Base-by-base conservation (phyloP, 257 asterid genomes). In the Nyctanthes arbortristis region DNA sequence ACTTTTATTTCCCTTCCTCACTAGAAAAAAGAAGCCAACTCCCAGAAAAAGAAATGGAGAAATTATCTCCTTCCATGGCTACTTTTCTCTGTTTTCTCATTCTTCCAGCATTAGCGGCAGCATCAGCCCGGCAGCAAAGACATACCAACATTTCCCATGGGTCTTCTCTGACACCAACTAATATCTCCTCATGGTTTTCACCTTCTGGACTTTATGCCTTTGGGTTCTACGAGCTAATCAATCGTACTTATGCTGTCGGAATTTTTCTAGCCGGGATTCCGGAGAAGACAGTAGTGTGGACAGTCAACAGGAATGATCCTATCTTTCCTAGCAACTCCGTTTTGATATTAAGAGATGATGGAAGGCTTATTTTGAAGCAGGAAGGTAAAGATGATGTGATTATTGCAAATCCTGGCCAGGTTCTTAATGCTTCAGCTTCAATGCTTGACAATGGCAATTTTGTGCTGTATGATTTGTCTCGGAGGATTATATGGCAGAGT, bases 361-460 rank as follows among this genome's bases (percentile, higher is more conserved):
- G 77, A 36, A 69, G 77, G 70, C 64, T 80, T 4, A 33, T 77
- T 39, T 29, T 80, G 31, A 69, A 65, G 7, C 40, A 35, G 7
- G 3, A 35, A 35, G 40, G 40, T 35, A 8, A 12, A 35, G 40
- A 35, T 35, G 75, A 69, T 0, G 49, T 69, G 5, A 0, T 0
- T 5, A 31, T 80, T 31, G 49, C 30, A 0, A 33, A 4, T 66
- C 30, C 27, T 18, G 9, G 37, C 30, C 45, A 18, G 32, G 2
- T 39, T 28, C 66, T 69, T n/a, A n/a, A n/a, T 69, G 29, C 64
- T 29, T 24, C 60, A 20, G 84, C 79, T 37, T 80, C 79, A 36
- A 69, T 80, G 68, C 63, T 59, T 13, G 71, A 80, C 25, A 63
- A 62, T 1, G 85, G 82, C 1, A 80, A 80, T 59, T 77, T 80